Evolutionary conservation across 176 grass and related monocot species (phyloP), one percentile per base, ranked within the genome.

Genomic region (Chrysopogon serrulatus): DNA sequence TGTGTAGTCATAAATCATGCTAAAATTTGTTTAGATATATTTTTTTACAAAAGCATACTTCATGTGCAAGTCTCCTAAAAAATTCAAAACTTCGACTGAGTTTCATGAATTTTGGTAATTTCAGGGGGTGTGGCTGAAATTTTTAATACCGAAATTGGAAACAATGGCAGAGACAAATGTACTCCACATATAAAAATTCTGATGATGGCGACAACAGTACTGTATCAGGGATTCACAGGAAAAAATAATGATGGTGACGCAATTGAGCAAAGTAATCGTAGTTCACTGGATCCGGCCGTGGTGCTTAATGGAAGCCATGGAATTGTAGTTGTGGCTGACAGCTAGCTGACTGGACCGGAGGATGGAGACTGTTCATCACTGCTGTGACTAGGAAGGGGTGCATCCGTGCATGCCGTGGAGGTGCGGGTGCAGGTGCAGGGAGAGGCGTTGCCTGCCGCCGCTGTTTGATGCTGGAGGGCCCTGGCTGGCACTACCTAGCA

Each of bases 221-320:
- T 54, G 67, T 70, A n/a, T 42, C 36, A 43, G 27, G 24, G 41
- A 73, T 73, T 47, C 8, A 47, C 7, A 47, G 13, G n/a, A 26
- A 16, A 27, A 24, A 6, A 43, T 1, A 47, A 14, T 45, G 69
- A 72, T 27, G 33, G 17, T 23, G 64, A 66, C 18, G 18, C 69
- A 26, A 42, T 72, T 27, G 41, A 24, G n/a, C 14, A 27, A 70
- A 70, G 67, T 41, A 26, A 71, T 27, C 28, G 68, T 2, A 30
- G 70, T 73, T 18, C 70, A 73, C 41, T 73, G 70, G 70, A 73
- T 73, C 70, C 26, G 26, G 70, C 41, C 70, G 42, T 47, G 68
- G 39, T 14, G n/a, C 23, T 71, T 1, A 9, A 7, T 43, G 39
- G 23, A 43, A 1, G 10, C n/a, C 6, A 71, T 71, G 40, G 41